These are phyloP conservation scores for Avena insularis DNA, from an alignment of 176 grass and related monocot genomes.

Conservation along the genomic window DNA sequence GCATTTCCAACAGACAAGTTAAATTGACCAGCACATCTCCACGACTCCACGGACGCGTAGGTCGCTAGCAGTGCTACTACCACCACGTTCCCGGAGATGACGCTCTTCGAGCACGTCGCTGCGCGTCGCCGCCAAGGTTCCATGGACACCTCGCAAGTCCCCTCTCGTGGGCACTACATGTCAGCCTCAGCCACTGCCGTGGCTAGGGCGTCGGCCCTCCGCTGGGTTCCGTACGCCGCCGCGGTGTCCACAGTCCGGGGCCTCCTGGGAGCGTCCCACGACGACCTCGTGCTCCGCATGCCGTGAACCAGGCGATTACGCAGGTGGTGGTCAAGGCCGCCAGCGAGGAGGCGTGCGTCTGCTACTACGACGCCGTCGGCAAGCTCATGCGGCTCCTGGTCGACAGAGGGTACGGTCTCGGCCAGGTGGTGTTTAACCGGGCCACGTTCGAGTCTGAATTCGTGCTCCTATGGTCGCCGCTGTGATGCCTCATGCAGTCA, in stretches of 20 bases:
- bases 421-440: too few species aligned
- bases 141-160: neutral
- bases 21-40: too few species aligned
- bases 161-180: neutral
- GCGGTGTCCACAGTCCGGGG: neutral
- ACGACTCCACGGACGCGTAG: too few species aligned
- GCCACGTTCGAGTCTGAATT: too few species aligned
- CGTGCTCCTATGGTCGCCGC: too few species aligned
- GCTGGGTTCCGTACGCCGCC: neutral
- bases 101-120: too few species aligned
- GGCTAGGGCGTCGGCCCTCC: neutral
- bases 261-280: neutral
- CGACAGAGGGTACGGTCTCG: too few species aligned
- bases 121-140: neutral
- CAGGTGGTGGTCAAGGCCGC: neutral
- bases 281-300: neutral
- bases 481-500: too few species aligned
- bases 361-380: neutral
- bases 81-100: too few species aligned
- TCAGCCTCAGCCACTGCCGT: neutral
- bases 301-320: neutral
- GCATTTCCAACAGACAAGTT: too few species aligned
- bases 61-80: too few species aligned
- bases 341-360: neutral
- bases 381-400: neutral